Conservation (phyloP, 2,329 filamentous ascomycete species). For the Didymella segeticola region DNA sequence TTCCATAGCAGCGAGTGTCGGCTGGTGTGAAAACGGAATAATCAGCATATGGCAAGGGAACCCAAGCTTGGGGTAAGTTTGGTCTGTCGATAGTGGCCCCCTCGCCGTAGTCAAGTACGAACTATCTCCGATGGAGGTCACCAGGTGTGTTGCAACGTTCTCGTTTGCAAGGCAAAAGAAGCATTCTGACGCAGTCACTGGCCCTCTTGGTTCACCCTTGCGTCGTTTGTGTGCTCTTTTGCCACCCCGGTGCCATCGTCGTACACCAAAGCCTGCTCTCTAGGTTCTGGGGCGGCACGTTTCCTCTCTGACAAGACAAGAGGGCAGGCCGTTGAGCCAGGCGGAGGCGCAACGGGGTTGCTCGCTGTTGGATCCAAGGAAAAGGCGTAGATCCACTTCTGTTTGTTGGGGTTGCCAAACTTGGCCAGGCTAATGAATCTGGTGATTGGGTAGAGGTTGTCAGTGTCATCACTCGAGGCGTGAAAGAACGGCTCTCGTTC, state of each 20-base stretch:
- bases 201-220: slow-evolving; percentile 42
- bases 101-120: slow-evolving; percentile 91
- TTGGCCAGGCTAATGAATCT: slow-evolving; percentile 89
- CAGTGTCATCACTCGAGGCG: slow-evolving; percentile 55
- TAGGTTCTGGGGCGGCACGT: slow-evolving; percentile 55
- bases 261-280: slow-evolving; percentile 47
- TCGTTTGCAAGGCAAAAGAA: slow-evolving; percentile 96
- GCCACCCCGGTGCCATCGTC: slow-evolving; percentile 44
- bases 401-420: slow-evolving; percentile 76
- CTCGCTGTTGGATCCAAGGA: slow-evolving; percentile 69
- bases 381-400: slow-evolving; percentile 79
- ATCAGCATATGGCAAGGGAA: slow-evolving; percentile 91
- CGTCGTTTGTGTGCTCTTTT: slow-evolving; percentile 51
- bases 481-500: slow-evolving; percentile 95
- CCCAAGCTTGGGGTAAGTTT: slow-evolving; percentile 73
- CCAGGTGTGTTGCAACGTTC: slow-evolving; percentile 82
- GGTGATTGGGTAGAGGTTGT: slow-evolving; percentile 69
- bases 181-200: slow-evolving; percentile 71
- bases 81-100: slow-evolving; percentile 77
- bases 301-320: slow-evolving; percentile 67
- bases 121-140: slow-evolving; percentile 86
- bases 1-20: slow-evolving; percentile 74
- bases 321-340: slow-evolving; percentile 78
- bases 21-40: slow-evolving; percentile 82
- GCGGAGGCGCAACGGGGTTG: slow-evolving; percentile 65